phyloP scores from a whole-genome alignment of 306 rosid species.

The Begonia masoniana region DNA sequence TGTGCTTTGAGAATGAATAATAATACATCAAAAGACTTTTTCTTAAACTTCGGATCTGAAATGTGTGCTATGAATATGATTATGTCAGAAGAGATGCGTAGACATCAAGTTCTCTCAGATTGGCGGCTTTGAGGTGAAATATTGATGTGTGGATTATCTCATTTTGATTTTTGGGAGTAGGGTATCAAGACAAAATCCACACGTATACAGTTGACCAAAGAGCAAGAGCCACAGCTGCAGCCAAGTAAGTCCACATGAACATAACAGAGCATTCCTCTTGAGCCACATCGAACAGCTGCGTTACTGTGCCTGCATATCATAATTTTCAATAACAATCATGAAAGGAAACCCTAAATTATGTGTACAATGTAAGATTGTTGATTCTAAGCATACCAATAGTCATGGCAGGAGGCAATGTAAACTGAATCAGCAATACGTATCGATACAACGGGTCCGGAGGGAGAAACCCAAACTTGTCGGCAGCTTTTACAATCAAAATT shows the following conservation, averaged over 20 bases:
- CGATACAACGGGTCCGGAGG: slow-evolving; percentile 59
- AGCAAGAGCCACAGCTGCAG: slow-evolving; percentile 58
- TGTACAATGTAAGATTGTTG: too few species aligned
- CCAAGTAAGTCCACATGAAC: slow-evolving; percentile 64
- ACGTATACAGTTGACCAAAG: slow-evolving; percentile 68
- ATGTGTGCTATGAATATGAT: too few species aligned
- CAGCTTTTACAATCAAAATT: slow-evolving; percentile 41
- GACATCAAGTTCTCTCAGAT: too few species aligned
- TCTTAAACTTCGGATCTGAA: too few species aligned
- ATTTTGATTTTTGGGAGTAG: too few species aligned
- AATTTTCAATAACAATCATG: too few species aligned
- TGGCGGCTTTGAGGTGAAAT: too few species aligned
- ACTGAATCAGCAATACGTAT: slow-evolving; percentile 63
- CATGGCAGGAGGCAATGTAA: slow-evolving; percentile 89
- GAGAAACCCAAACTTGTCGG: slow-evolving; percentile 37
- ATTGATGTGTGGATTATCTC: too few species aligned
- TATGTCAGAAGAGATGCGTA: too few species aligned
- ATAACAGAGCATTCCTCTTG: slow-evolving; percentile 87
- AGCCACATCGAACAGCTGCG: slow-evolving; percentile 71
- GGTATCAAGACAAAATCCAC: slow-evolving; percentile 28
- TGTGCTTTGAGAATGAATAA: too few species aligned
- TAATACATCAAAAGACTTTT: too few species aligned
- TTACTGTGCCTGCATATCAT: slow-evolving; percentile 50
- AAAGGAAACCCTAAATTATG: too few species aligned
- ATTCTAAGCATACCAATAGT: slow-evolving; percentile 40